Percentiles rank a stretch among this genome's conserved stretches.
These are phyloP conservation scores for Leishmania arabica DNA, from an alignment of 208 protist species.

Conservation along the genomic window DNA sequence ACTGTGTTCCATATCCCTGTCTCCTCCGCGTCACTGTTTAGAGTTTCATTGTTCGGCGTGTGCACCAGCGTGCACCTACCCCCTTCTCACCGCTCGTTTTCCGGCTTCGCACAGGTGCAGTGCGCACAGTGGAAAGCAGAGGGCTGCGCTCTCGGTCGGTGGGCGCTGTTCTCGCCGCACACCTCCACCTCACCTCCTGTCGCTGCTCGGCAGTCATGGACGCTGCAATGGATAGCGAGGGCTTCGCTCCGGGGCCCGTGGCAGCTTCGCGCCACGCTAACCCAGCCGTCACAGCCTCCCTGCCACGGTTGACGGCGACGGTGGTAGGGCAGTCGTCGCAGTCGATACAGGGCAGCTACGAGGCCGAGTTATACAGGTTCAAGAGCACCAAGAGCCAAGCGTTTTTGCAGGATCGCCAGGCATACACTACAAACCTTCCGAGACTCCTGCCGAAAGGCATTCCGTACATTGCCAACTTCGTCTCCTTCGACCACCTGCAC, in stretches of 20 bases:
- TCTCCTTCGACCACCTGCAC: conserved; percentile 85
- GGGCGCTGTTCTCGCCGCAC: not conserved
- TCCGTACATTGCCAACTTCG: conserved; percentile 85
- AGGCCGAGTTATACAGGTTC: conserved; percentile 64
- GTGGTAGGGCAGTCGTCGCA: not conserved
- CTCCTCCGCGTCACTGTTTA: not conserved
- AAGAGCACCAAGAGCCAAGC: conserved; percentile 61
- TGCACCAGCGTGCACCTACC: not conserved
- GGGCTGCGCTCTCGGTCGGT: not conserved
- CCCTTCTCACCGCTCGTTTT: not conserved
- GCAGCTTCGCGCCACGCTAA: not conserved
- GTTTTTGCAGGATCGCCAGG: conserved; percentile 71
- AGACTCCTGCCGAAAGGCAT: conserved; percentile 82
- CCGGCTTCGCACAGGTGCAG: not conserved
- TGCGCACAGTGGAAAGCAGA: not conserved
- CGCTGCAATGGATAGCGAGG: not conserved
- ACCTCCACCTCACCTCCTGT: no score
- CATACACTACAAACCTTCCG: conserved; percentile 51
- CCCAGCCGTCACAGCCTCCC: not conserved
- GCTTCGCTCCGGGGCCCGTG: not conserved
- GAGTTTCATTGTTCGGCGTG: not conserved
- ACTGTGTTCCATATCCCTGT: not conserved
- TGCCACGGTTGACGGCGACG: not conserved
- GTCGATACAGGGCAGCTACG: conserved; percentile 20
- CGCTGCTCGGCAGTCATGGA: not conserved